Conservation (phyloP, 257 asterid genomes). For the Plantago ovata region DNA sequence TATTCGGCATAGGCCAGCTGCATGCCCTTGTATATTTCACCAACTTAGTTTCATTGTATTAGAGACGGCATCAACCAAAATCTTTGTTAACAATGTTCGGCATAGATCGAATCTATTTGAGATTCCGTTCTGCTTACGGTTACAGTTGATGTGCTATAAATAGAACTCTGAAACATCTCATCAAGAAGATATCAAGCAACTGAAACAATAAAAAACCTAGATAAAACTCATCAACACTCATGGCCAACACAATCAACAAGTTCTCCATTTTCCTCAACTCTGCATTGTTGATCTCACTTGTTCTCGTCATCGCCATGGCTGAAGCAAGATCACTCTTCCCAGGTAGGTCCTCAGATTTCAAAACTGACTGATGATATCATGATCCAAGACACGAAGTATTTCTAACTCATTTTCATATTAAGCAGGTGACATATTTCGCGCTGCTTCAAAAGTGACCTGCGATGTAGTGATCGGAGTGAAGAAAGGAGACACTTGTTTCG, state of each 20-base stretch:
- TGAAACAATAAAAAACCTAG: background rate
- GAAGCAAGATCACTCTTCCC: slow-evolving; percentile 20
- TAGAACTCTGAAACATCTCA: background rate
- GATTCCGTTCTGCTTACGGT: background rate
- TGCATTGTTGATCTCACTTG: slow-evolving; percentile 15
- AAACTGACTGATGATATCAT: too few relatives aligned
- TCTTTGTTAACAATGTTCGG: too few relatives aligned
- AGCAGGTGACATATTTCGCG: slow-evolving; percentile 9
- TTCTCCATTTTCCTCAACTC: slow-evolving; percentile 15
- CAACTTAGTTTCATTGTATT: slow-evolving; percentile 8
- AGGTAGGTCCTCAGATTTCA: slow-evolving; percentile 6
- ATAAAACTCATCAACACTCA: background rate
- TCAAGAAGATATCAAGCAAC: background rate
- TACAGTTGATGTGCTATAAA: slow-evolving; percentile 11
- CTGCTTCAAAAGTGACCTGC: slow-evolving; percentile 14
- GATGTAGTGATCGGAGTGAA: slow-evolving; percentile 35
- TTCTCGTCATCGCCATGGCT: slow-evolving; percentile 22
- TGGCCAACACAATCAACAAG: slow-evolving; percentile 30
- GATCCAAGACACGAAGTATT: background rate
- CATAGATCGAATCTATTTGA: background rate
- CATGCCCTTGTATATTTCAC: slow-evolving; percentile 9
- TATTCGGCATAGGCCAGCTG: slow-evolving; percentile 6
- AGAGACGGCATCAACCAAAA: slow-evolving; percentile 15
- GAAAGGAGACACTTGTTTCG: slow-evolving; percentile 44
- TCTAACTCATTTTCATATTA: background rate